These are phyloP conservation scores for Pelagomonas calceolata DNA, from an alignment of 108 stramenopile genomes.

Conservation along the genomic window DNA sequence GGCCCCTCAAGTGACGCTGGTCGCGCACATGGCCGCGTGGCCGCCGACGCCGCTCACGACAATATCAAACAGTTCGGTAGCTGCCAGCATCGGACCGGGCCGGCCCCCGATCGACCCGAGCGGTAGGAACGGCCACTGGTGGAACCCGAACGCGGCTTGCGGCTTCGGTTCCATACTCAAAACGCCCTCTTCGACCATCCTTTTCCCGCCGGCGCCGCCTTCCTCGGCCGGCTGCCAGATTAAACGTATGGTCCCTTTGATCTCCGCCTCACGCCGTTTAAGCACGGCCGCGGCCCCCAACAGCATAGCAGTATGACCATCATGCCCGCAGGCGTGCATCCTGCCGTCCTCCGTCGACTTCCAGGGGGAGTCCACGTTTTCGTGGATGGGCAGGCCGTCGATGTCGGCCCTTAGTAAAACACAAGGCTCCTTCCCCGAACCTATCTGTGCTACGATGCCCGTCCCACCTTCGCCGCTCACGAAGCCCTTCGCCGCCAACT, in stretches of 20 bases:
- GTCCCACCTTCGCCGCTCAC: constrained; percentile 44
- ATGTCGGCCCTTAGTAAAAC: constrained; percentile 78
- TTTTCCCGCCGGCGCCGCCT: constrained; percentile 69
- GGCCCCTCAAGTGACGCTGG: too few species aligned
- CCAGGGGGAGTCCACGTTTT: constrained; percentile 45
- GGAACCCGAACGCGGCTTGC: constrained; percentile 68
- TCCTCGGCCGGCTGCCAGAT: constrained; percentile 88
- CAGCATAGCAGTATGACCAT: constrained; percentile 77
- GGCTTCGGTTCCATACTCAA: constrained; percentile 42
- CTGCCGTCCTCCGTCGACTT: constrained; percentile 40
- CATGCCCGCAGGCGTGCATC: constrained; percentile 94
- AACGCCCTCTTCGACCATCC: constrained; percentile 75
- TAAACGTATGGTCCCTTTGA: constrained; percentile 62
- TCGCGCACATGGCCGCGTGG: constrained; percentile 64
- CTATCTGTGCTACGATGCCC: constrained; percentile 67
- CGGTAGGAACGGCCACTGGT: constrained; percentile 52
- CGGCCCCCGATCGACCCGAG: constrained; percentile 20
- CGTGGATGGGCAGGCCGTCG: constrained; percentile 78
- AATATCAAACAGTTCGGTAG: constrained; percentile 66
- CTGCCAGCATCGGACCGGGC: constrained; percentile 66
- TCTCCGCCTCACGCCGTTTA: constrained; percentile 39
- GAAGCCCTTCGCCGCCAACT: too few species aligned
- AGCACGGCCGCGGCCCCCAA: constrained; percentile 65
- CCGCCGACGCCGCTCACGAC: constrained; percentile 54
- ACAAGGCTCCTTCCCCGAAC: constrained; percentile 54